phyloP scores from a whole-genome alignment of 495 filamentous ascomycete species.

The Gamarada debralockiae region DNA sequence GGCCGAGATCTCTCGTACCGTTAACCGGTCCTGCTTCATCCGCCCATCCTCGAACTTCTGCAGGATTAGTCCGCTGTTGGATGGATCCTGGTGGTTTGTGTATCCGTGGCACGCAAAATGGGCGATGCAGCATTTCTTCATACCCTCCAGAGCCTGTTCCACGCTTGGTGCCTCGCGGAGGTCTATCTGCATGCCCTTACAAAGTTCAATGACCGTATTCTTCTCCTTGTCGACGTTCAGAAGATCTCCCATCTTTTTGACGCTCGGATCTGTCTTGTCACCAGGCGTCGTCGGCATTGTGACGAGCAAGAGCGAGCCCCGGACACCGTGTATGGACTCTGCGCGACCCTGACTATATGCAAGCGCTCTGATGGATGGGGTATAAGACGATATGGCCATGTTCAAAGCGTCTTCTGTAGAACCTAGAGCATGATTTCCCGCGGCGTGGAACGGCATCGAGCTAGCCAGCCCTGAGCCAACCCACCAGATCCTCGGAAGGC shows the following conservation, averaged over 20 bases:
- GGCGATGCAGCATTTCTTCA: no score
- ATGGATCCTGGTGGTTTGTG: no score
- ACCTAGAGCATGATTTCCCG: conserved; percentile 18
- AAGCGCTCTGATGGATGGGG: conserved; percentile 25
- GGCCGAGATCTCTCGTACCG: neutral
- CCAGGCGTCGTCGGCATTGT: conserved; percentile 26
- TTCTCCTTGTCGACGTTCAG: conserved; percentile 1
- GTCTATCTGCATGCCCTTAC: neutral
- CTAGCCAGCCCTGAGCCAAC: conserved; percentile 19
- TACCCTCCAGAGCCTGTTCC: neutral
- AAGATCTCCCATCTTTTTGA: no score
- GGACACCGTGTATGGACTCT: conserved; percentile 9
- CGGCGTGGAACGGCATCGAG: conserved; percentile 23
- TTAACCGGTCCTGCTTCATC: neutral
- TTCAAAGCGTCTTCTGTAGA: conserved; percentile 16
- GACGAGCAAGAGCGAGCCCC: conserved; percentile 14
- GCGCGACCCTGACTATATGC: neutral
- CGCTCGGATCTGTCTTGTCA: conserved; percentile 4
- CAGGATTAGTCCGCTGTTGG: no score
- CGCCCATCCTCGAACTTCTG: neutral
- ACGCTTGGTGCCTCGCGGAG: conserved; percentile 1
- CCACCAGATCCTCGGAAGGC: conserved; percentile 10
- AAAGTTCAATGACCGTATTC: neutral
- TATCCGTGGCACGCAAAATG: no score
- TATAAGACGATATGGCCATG: conserved; percentile 26